A percentile compares a stretch with the other conserved stretches of the same genome.
Evolutionary conservation across 106 monocot genomes (phyloP).

Genomic region (Triglochin maritima): DNA sequence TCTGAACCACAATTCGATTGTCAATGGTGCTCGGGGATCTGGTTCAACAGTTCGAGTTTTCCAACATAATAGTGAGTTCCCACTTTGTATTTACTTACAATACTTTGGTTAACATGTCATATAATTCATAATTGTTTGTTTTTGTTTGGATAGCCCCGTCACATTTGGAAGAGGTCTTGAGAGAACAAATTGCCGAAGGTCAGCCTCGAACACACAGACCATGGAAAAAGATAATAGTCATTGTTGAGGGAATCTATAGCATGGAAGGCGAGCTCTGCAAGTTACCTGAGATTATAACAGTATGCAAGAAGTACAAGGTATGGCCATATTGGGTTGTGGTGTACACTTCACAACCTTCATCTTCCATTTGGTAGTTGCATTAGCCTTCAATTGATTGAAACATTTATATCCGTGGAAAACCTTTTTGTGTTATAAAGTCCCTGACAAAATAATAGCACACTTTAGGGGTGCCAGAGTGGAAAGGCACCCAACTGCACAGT

Average conservation of each 20-base stretch:
- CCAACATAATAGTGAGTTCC: conserved; percentile 79
- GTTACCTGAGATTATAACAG: conserved; percentile 79
- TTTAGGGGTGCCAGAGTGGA: no score
- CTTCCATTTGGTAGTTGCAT: no score
- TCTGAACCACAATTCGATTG: conserved; percentile 96
- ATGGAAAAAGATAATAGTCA: conserved; percentile 97
- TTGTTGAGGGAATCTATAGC: conserved; percentile 95
- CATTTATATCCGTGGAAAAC: no score
- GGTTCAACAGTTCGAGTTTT: conserved; percentile 92
- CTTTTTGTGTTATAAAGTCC: no score
- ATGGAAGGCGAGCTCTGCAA: conserved; percentile 99
- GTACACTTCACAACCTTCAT: no score
- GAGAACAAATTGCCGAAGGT: conserved; percentile 90
- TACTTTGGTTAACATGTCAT: not conserved
- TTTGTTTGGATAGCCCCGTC: conserved; percentile 46
- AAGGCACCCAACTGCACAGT: no score
- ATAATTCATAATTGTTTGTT: not conserved
- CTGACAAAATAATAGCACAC: no score
- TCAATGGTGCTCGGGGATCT: conserved; percentile 93
- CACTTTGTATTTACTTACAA: not conserved
- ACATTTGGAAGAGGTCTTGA: conserved; percentile 91
- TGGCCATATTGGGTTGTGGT: not conserved
- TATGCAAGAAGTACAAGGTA: conserved; percentile 99
- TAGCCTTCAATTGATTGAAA: no score
- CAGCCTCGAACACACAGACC: conserved; percentile 91